A percentile compares a stretch with the other conserved stretches of the same genome.
These are phyloP conservation scores for Phytophthora podocarpi DNA, from an alignment of 352 stramenopile genomes.

Conservation along the genomic window DNA sequence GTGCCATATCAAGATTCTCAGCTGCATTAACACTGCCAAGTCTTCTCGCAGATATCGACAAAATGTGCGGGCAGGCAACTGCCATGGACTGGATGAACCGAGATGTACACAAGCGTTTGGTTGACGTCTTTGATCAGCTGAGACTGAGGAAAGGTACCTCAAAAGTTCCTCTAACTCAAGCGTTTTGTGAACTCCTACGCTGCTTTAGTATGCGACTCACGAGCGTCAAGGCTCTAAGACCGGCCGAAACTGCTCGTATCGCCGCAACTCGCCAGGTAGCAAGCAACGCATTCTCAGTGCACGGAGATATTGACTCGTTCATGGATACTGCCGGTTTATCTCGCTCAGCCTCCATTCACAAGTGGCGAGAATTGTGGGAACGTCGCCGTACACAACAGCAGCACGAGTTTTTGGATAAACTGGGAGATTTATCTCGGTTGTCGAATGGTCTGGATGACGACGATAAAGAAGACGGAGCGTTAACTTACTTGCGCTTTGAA, in stretches of 20 bases:
- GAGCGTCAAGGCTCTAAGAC: background rate
- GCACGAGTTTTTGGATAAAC: slow-evolving; percentile 6
- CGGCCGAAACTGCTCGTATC: no score
- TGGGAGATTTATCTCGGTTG: background rate
- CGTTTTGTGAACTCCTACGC: no score
- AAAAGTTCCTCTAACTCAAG: no score
- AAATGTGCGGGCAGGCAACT: background rate
- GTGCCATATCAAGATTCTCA: no score
- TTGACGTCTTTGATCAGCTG: slow-evolving; percentile 5
- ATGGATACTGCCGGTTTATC: background rate
- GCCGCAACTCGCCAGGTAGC: slow-evolving; percentile 3
- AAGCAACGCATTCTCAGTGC: slow-evolving; percentile 5
- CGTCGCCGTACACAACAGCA: slow-evolving; percentile 1
- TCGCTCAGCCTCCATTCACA: background rate
- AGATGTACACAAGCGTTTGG: slow-evolving; percentile 4
- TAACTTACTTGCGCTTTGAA: slow-evolving; percentile 18
- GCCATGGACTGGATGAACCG: background rate
- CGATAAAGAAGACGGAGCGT: slow-evolving; percentile 6
- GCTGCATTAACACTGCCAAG: no score
- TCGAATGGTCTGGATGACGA: slow-evolving; percentile 2
- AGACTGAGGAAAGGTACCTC: background rate
- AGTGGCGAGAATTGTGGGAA: slow-evolving; percentile 18
- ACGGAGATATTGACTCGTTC: slow-evolving; percentile 10
- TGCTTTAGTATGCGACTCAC: background rate
- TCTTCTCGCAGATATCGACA: background rate